These are phyloP conservation scores for Spergularia marina DNA, from an alignment of 148 eudicot genomes.

Conservation along the genomic window DNA sequence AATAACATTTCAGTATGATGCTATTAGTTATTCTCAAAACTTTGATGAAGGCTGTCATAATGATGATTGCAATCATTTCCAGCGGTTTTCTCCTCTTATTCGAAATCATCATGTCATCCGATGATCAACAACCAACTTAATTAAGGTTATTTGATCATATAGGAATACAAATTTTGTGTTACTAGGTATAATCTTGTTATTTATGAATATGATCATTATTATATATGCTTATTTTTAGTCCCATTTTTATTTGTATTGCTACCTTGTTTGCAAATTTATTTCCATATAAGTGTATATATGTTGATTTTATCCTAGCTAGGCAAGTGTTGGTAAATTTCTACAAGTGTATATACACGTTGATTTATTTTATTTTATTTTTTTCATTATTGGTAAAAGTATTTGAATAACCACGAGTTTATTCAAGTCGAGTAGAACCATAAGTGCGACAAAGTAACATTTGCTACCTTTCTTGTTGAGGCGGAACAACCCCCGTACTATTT, in stretches of 20 bases:
- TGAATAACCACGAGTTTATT: too few relatives aligned
- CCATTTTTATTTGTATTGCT: background rate
- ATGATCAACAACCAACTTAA: background rate
- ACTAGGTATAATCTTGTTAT: background rate
- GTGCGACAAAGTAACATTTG: too few relatives aligned
- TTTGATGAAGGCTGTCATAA: slow-evolving; percentile 72
- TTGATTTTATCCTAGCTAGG: background rate
- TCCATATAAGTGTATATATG: background rate
- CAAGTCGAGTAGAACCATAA: too few relatives aligned
- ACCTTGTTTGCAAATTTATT: background rate
- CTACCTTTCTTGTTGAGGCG: too few relatives aligned
- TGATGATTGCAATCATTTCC: slow-evolving; percentile 34
- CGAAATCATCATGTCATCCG: slow-evolving; percentile 8
- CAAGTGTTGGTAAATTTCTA: background rate
- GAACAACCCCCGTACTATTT: too few relatives aligned
- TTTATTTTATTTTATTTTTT: too few relatives aligned
- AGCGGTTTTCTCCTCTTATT: slow-evolving; percentile 24
- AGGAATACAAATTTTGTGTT: slow-evolving; percentile 1
- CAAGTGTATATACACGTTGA: background rate
- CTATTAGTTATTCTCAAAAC: slow-evolving; percentile 70
- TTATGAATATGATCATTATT: background rate
- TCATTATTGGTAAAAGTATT: too few relatives aligned
- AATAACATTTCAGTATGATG: slow-evolving; percentile 60
- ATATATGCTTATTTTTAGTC: background rate
- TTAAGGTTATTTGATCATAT: background rate